phyloP scores from a whole-genome alignment of 768 basidiomycete genomes.

The Amanita pallidorosea region DNA sequence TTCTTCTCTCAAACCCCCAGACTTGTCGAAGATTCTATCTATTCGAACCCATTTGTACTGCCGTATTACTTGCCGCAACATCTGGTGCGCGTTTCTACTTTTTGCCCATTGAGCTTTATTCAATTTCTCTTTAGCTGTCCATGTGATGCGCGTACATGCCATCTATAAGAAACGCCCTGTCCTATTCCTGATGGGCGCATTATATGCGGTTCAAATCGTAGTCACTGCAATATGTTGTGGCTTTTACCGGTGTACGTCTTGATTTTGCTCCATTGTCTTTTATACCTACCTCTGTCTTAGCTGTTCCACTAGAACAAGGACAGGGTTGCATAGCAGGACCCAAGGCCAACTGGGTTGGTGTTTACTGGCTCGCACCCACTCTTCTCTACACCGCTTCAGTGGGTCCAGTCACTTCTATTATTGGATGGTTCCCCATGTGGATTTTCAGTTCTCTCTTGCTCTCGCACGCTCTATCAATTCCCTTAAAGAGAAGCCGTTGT shows the following conservation, averaged over 20 bases:
- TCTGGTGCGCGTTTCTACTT: constrained; percentile 29
- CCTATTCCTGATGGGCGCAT: constrained; percentile 41
- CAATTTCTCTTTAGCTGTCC: constrained; percentile 34
- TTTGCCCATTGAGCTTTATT: not conserved
- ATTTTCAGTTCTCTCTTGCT: constrained; percentile 44
- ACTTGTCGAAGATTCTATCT: constrained; percentile 64
- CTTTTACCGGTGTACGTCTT: constrained; percentile 59
- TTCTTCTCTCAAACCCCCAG: constrained; percentile 16
- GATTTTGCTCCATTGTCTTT: constrained; percentile 4
- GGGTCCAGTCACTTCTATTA: constrained; percentile 13
- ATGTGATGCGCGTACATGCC: constrained; percentile 70
- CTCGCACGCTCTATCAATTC: constrained; percentile 49
- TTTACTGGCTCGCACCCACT: constrained; percentile 79
- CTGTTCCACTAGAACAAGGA: constrained; percentile 57
- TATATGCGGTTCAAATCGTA: constrained; percentile 60
- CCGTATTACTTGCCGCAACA: constrained; percentile 64
- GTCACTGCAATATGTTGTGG: constrained; percentile 66
- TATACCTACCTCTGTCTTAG: constrained; percentile 19
- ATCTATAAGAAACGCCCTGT: constrained; percentile 56
- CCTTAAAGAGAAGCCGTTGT: constrained; percentile 44
- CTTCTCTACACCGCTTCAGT: constrained; percentile 63
- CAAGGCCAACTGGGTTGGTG: constrained; percentile 68
- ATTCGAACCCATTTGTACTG: constrained; percentile 81
- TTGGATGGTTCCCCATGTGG: not conserved
- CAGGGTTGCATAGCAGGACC: constrained; percentile 87